Conservation (phyloP, 1,139 yeast species). For the Yamadazyma conglobata region DNA sequence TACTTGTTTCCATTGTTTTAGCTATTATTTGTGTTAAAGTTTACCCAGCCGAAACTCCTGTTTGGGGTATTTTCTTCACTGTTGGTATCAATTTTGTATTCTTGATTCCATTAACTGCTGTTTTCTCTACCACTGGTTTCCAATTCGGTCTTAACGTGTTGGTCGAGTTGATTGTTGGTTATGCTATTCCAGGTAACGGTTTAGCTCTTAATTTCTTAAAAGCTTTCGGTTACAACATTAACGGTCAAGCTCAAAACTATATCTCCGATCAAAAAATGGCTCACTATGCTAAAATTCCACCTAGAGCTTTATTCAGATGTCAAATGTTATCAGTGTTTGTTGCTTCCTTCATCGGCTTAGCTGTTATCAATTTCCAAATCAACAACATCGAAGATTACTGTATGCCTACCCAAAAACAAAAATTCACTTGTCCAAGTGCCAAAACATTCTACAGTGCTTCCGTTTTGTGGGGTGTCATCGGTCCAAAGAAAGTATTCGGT, state of each 20-base stretch:
- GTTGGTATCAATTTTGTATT: constrained; percentile 51
- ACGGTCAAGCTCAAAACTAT: constrained; percentile 57
- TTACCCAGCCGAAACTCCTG: constrained; percentile 47
- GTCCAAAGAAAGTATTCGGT: constrained; percentile 55
- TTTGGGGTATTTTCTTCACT: constrained; percentile 56
- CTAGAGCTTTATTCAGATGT: constrained; percentile 56
- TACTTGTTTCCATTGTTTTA: constrained; percentile 43
- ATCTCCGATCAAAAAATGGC: constrained; percentile 55
- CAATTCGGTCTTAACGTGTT: constrained; percentile 54
- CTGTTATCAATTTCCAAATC: constrained; percentile 52
- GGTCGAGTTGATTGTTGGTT: constrained; percentile 59
- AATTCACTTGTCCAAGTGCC: constrained; percentile 49
- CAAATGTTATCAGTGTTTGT: constrained; percentile 45
- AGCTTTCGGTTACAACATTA: constrained; percentile 56
- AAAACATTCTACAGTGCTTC: constrained; percentile 52
- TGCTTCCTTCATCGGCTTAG: constrained; percentile 45
- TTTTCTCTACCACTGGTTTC: constrained; percentile 52
- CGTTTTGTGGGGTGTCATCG: constrained; percentile 65
- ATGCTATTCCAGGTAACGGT: constrained; percentile 62
- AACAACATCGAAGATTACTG: constrained; percentile 45
- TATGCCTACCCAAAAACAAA: constrained; percentile 32
- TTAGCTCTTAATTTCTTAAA: constrained; percentile 56
- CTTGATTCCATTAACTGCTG: constrained; percentile 47
- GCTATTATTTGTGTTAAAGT: constrained; percentile 45
- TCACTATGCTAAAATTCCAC: constrained; percentile 58